Percentiles rank a stretch among this genome's conserved stretches.
Evolutionary conservation across 2,329 filamentous ascomycete species (phyloP).

Genomic region (Pyrenophora seminiperda): DNA sequence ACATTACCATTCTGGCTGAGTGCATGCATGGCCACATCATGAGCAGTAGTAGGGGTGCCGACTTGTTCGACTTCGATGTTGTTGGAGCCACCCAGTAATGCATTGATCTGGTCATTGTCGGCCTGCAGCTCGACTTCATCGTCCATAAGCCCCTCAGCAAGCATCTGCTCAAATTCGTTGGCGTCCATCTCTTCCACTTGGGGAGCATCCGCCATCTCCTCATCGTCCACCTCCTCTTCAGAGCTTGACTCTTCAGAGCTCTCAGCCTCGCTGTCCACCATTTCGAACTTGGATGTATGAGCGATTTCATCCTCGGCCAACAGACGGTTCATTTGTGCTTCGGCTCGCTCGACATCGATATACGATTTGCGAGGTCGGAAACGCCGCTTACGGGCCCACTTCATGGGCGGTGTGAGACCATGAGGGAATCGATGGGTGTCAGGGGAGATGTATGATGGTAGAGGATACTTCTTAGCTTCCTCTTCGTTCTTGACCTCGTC

Average conservation of each 20-base stretch:
- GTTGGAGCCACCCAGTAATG: conserved; percentile 30
- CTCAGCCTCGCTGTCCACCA: conserved; percentile 55
- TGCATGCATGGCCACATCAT: conserved; percentile 48
- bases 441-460: conserved; percentile 74
- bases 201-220: conserved; percentile 49
- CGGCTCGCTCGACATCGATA: conserved; percentile 83
- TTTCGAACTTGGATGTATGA: conserved; percentile 63
- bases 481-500: conserved; percentile 65
- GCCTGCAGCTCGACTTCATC: conserved; percentile 40
- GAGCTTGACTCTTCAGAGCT: conserved; percentile 48
- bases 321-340: conserved; percentile 76
- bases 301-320: conserved; percentile 70
- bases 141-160: conserved; percentile 45
- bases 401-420: conserved; percentile 85
- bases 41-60: conserved; percentile 42
- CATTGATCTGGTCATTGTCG: conserved; percentile 39
- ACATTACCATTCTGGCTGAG: conserved; percentile 36
- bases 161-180: conserved; percentile 45
- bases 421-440: conserved; percentile 76
- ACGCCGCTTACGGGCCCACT: conserved; percentile 78
- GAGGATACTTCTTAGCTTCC: conserved; percentile 56
- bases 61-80: conserved; percentile 41
- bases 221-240: conserved; percentile 48
- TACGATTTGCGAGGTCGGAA: conserved; percentile 84
- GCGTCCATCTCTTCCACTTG: conserved; percentile 47